phyloP scores from a whole-genome alignment of 2,329 filamentous ascomycete species.

The Dactylonectria macrodidyma region DNA sequence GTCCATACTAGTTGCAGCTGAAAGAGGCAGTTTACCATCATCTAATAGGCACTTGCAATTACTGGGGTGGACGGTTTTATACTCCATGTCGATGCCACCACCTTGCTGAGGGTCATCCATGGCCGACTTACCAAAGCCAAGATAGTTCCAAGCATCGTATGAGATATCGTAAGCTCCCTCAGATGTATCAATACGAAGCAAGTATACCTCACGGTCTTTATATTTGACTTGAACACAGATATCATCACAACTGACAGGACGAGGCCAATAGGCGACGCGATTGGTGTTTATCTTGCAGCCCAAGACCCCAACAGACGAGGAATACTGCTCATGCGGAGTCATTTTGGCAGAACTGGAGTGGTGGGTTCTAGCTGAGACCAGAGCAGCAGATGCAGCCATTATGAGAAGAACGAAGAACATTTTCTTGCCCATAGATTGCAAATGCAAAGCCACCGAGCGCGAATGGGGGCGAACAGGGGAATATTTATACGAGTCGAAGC shows the following conservation, averaged over 20 bases:
- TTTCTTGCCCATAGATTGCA: too few relatives aligned
- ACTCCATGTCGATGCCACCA: slow-evolving; percentile 65
- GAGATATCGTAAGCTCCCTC: background rate
- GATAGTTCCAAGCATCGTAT: slow-evolving; percentile 72
- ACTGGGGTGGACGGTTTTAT: slow-evolving; percentile 60
- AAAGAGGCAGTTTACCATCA: slow-evolving; percentile 64
- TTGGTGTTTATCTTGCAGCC: slow-evolving; percentile 72
- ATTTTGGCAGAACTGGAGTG: background rate
- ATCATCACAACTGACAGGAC: slow-evolving; percentile 63
- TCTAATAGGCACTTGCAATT: slow-evolving; percentile 65
- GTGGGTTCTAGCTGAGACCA: too few relatives aligned
- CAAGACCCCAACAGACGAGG: slow-evolving; percentile 68
- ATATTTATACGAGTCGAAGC: too few relatives aligned
- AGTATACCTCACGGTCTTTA: slow-evolving; percentile 44
- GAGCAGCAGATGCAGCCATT: too few relatives aligned
- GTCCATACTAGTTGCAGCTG: slow-evolving; percentile 69
- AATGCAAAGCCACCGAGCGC: too few relatives aligned
- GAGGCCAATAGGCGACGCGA: slow-evolving; percentile 71
- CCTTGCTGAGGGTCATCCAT: slow-evolving; percentile 59
- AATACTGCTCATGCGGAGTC: slow-evolving; percentile 69
- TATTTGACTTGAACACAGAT: slow-evolving; percentile 67
- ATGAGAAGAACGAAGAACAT: too few relatives aligned
- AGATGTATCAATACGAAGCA: background rate
- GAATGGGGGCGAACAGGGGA: too few relatives aligned
- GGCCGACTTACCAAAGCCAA: slow-evolving; percentile 63